phyloP scores from a whole-genome alignment of 179 eudicot genomes.

The Beta lomatogona region DNA sequence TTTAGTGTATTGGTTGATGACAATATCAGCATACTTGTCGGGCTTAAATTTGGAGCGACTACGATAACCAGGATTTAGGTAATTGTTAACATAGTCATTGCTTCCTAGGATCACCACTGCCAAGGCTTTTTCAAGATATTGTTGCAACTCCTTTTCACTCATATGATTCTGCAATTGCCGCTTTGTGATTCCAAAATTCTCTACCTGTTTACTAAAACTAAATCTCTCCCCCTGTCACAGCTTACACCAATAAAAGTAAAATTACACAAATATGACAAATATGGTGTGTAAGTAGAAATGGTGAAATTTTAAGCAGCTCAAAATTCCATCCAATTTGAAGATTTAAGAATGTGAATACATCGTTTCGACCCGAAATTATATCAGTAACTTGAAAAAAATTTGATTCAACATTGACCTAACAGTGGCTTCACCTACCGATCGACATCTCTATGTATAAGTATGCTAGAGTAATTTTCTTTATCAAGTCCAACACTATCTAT shows the following conservation, averaged over 20 bases:
- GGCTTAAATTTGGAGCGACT: constrained; percentile 52
- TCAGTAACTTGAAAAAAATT: too few species aligned
- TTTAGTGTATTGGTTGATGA: constrained; percentile 51
- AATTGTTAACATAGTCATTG: constrained; percentile 90
- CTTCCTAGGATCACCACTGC: constrained; percentile 66
- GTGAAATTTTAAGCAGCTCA: too few species aligned
- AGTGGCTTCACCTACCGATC: too few species aligned
- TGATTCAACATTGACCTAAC: too few species aligned
- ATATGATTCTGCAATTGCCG: constrained; percentile 41
- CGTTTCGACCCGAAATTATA: too few species aligned
- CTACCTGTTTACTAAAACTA: constrained; percentile 62
- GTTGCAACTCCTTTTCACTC: constrained; percentile 39
- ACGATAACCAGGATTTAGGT: constrained; percentile 59
- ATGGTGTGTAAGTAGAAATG: too few species aligned
- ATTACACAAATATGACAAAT: too few species aligned
- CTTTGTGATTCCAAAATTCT: constrained; percentile 52
- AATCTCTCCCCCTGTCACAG: constrained; percentile 65
- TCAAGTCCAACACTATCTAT: too few species aligned
- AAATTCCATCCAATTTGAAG: too few species aligned
- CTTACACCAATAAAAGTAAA: not conserved
- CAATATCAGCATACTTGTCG: constrained; percentile 58
- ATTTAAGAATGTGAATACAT: too few species aligned
- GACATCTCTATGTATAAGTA: too few species aligned
- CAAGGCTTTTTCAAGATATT: constrained; percentile 51
- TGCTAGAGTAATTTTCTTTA: too few species aligned